Base-by-base conservation (phyloP, 148 eudicot species). In the Heliosperma pusillum region DNA sequence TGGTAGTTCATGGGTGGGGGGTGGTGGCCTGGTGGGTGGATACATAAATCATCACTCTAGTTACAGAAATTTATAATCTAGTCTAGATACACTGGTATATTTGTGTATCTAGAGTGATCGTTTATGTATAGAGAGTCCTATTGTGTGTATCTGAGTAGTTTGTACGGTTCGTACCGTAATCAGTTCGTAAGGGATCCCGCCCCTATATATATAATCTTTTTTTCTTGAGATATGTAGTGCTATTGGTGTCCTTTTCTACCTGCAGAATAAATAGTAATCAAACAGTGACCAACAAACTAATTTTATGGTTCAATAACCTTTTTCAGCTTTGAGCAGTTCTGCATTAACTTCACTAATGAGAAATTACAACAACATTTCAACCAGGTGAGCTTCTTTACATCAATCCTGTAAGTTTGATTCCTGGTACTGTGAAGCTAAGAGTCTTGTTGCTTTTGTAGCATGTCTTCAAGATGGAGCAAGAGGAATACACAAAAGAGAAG, bases 391-490 rank as follows among this genome's bases (percentile, higher is more conserved):
- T 74, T 69, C 73, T 77, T 77, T 33, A 60, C 71, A 66, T 80
- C 64, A 66, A 16, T 61, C 66, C 29, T 72, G 24, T 66, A 26
- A 21, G 4, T 40, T 65, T 53, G 27, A 69, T 20, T 59, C 76
- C 62, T 67, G 20, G 19, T 17, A 42, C 40, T 21, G 26, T 20
- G 53, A 66, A 53, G 36, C 77, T 77, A 6, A 42, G 27, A 2
- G 16, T 33, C 56, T 62, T 44, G 33, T 44, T 53, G 33, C 65
- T 25, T 70, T 80, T 85, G 80, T 89, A 92, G 97, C 99, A 96
- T 65, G 97, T 96, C 64, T 92, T 96, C 83, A 92, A 96, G 79
- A 96, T 92, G 99, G 99, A 94, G 81, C 98, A 94, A 90, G 98
- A 94, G 78, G 98, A 95, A 83, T 95, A 95, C 83, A 89, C 90